A percentile compares a stretch with the other conserved stretches of the same genome.
phyloP scores from a whole-genome alignment of 257 asterid species.

The Solanum chiquidenum region DNA sequence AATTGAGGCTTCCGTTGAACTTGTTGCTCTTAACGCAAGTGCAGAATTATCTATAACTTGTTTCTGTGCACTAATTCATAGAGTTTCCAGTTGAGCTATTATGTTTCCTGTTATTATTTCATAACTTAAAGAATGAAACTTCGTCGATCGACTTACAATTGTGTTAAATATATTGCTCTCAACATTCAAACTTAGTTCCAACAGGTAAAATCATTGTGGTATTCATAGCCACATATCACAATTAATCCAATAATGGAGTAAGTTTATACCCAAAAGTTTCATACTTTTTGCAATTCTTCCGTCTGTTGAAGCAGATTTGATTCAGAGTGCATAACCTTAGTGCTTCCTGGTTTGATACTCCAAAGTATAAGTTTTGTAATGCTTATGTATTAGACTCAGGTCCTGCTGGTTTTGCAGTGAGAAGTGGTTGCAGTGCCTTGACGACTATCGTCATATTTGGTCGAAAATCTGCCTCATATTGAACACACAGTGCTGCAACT shows the following conservation, averaged over 20 bases:
- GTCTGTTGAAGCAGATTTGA: not conserved
- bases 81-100: not conserved
- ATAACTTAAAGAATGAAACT: not conserved
- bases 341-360: not conserved
- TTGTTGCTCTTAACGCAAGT: not conserved
- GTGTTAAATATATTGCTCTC: not conserved
- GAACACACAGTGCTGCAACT: constrained; percentile 94
- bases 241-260: not conserved
- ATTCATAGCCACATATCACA: not conserved
- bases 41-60: not conserved
- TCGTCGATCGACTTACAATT: not conserved
- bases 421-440: constrained; percentile 92
- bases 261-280: not conserved
- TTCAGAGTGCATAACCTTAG: not conserved
- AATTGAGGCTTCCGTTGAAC: not conserved
- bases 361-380: not conserved
- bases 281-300: not conserved
- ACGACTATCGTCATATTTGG: constrained; percentile 96
- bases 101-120: not conserved
- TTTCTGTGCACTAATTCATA: not conserved
- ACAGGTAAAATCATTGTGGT: not conserved
- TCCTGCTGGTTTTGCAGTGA: constrained; percentile 62
- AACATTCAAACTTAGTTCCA: not conserved
- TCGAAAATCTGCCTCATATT: constrained; percentile 86
- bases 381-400: constrained; percentile 1